A percentile compares a stretch with the other conserved stretches of the same genome.
phyloP scores from a whole-genome alignment of 108 stramenopile genomes.

The Skeletonema costatum region DNA sequence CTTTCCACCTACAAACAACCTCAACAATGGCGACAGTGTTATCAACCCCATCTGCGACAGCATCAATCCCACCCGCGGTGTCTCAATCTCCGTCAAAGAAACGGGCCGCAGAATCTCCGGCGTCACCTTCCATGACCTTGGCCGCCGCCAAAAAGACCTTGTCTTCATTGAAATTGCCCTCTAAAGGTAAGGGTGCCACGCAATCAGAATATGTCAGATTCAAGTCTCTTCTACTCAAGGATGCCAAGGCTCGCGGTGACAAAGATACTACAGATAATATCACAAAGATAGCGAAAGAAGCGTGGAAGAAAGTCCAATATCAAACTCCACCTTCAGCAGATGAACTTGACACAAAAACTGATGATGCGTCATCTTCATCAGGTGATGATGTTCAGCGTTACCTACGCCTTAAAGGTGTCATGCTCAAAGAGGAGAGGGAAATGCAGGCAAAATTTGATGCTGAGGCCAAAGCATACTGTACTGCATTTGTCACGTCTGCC shows the following conservation, averaged over 20 bases:
- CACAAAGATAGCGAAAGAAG: conserved; percentile 1
- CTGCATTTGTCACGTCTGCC: neutral
- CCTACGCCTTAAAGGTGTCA: neutral
- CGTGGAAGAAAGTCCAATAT: neutral
- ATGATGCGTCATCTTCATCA: no score
- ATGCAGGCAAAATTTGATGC: neutral
- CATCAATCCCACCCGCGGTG: no score
- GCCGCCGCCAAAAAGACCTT: no score
- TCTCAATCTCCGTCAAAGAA: no score
- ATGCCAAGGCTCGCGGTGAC: neutral
- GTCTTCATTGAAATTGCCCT: no score
- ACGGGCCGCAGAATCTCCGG: no score
- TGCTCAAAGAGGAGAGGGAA: neutral
- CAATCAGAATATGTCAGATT: neutral
- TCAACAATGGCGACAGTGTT: no score
- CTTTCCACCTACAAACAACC: no score
- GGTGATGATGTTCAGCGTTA: neutral
- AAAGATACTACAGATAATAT: conserved; percentile 1
- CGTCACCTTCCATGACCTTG: no score
- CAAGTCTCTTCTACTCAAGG: neutral
- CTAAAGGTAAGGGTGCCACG: neutral
- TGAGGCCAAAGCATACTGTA: neutral
- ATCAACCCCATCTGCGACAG: no score
- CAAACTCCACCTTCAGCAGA: neutral
- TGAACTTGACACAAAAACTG: neutral